Evolutionary conservation across 441 rosid species (phyloP).

Genomic region (Manihot esculenta): DNA sequence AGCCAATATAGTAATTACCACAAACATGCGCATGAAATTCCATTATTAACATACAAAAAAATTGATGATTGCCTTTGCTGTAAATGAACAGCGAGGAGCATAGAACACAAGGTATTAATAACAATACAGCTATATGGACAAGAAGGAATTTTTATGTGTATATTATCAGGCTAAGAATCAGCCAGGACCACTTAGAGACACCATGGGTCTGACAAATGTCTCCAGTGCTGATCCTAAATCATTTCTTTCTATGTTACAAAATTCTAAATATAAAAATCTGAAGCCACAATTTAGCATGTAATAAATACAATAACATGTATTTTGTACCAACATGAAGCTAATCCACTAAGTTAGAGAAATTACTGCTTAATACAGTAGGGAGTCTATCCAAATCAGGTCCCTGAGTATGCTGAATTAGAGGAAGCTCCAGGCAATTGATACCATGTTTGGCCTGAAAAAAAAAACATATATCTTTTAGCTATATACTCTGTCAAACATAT

Average conservation of each 20-base stretch:
- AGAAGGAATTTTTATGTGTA: not conserved
- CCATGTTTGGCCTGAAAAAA: slow-evolving; percentile 59
- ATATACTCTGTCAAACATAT: not conserved
- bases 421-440: slow-evolving; percentile 77
- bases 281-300: slow-evolving; percentile 7
- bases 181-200: slow-evolving; percentile 7
- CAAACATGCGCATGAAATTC: not conserved
- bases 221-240: not conserved
- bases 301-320: not conserved
- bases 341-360: slow-evolving; percentile 9
- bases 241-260: slow-evolving; percentile 2
- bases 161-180: not conserved
- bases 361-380: slow-evolving; percentile 65
- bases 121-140: not conserved
- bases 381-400: slow-evolving; percentile 83
- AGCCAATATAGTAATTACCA: not conserved
- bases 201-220: not conserved
- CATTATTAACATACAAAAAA: slow-evolving; percentile 4
- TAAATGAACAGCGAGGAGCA: slow-evolving; percentile 4
- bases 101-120: not conserved
- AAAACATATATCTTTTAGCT: slow-evolving; percentile 2
- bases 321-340: not conserved
- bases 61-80: not conserved
- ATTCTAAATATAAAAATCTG: slow-evolving; percentile 3
- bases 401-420: slow-evolving; percentile 68